Evolutionary conservation across 768 basidiomycete genomes (phyloP), one percentile per base, ranked within the genome.

Genomic region (Lentinula aciculospora): DNA sequence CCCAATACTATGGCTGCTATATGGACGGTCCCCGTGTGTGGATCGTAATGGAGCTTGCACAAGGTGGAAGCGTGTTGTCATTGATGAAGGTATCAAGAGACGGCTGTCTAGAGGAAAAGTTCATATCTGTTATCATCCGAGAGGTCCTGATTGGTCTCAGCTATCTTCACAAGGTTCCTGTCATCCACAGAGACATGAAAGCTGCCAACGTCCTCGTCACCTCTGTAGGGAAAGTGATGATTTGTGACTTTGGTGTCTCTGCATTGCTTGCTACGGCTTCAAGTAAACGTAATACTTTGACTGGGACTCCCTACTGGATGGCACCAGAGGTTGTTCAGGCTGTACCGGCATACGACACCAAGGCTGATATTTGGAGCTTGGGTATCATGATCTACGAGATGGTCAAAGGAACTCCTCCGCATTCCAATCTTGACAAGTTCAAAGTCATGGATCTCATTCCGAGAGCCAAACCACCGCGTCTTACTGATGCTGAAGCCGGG

Each of bases 281-380:
- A 10, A 93, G 92, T 69, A 98, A 98, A 70, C 85, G 97, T 23
- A 94, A 95, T 53, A 99, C 97, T 0, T 83, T 98, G 66, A 93
- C 95, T 60, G 97, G 97, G 1, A 98, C 97, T 1, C 96, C 95
- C 0, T 93, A 97, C 68, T 98, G 96, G 96, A 99, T 99, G 97
- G 97, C 97, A 0, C 97, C 97, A 0, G 97, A 99, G 71, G 94
- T 98, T 3, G 92, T 96, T 15, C 90, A 93, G 62, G 80, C 81
- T 9, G 86, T 90, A 10, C 84, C 92, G n/a, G 80, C 86, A 42
- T 98, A 99, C 71, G 96, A 99, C 67, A 89, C 91, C 53, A 98
- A 97, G 69, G 97, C 96, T 2, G 97, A 99, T 66, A 93, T 99
- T 42, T 98, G 97, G 97, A 94, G 92, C 66, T 73, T 99, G 58